A percentile compares a stretch with the other conserved stretches of the same genome.
Conservation (phyloP, 2,329 filamentous ascomycete genomes). For the Penicillium nordicum region DNA sequence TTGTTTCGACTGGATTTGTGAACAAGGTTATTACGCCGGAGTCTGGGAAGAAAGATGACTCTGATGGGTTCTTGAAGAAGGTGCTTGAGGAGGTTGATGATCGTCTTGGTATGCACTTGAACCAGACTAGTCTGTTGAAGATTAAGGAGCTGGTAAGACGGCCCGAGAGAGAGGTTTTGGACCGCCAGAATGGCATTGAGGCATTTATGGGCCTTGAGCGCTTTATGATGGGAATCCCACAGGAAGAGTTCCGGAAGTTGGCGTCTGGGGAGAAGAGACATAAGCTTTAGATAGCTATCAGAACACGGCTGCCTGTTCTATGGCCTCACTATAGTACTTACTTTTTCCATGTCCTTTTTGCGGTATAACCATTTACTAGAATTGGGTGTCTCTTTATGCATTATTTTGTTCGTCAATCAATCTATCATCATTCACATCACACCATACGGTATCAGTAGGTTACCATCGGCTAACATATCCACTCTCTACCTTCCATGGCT, state of each 20-base stretch:
- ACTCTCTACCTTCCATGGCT: too few relatives aligned
- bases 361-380: too few relatives aligned
- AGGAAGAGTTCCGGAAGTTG: conserved; percentile 83
- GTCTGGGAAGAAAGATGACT: conserved; percentile 57
- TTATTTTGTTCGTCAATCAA: not conserved
- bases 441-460: too few relatives aligned
- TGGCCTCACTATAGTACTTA: not conserved
- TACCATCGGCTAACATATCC: too few relatives aligned
- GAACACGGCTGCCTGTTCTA: not conserved
- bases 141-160: conserved; percentile 81
- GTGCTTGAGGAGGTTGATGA: conserved; percentile 81
- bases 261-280: conserved; percentile 88
- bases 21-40: conserved; percentile 71
- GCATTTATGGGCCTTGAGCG: conserved; percentile 80
- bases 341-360: not conserved
- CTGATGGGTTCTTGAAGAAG: conserved; percentile 64
- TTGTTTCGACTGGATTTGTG: conserved; percentile 74
- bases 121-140: conserved; percentile 70
- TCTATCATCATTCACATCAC: too few relatives aligned
- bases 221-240: conserved; percentile 75
- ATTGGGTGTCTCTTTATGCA: not conserved
- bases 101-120: conserved; percentile 72
- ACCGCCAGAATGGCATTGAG: conserved; percentile 75
- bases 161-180: conserved; percentile 68
- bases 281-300: conserved; percentile 62